These are phyloP conservation scores for Tetrahymena borealis DNA, from an alignment of 73 alveolate species.

Conservation along the genomic window DNA sequence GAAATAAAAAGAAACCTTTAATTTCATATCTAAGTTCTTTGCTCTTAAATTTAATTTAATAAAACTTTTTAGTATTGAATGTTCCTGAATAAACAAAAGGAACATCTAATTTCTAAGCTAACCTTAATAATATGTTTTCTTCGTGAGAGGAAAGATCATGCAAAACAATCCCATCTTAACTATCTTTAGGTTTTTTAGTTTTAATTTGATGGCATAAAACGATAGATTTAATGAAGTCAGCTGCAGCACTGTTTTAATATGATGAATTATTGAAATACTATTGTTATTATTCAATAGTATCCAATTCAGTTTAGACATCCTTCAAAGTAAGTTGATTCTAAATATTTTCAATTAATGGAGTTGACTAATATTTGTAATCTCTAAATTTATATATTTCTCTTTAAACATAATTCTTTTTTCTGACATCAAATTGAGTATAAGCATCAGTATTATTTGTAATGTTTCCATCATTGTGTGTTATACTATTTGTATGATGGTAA, in stretches of 20 bases:
- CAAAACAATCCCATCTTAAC: background rate
- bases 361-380: background rate
- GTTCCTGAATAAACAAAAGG: background rate
- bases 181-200: background rate
- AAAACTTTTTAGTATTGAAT: background rate
- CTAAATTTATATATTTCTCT: background rate
- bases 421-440: background rate
- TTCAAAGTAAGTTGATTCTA: background rate
- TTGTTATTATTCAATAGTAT: background rate
- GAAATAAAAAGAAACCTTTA: background rate
- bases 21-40: background rate
- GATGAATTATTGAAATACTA: background rate
- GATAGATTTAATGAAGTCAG: background rate
- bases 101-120: background rate
- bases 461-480: background rate
- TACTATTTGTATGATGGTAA: background rate
- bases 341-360: background rate
- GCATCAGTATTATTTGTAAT: background rate
- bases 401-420: background rate
- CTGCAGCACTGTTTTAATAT: background rate
- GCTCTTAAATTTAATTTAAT: background rate
- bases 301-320: background rate
- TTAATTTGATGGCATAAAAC: background rate
- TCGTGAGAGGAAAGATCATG: background rate
- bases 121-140: background rate